phyloP scores from a whole-genome alignment of 441 rosid genomes.

The Pelargonium fulgidum region DNA sequence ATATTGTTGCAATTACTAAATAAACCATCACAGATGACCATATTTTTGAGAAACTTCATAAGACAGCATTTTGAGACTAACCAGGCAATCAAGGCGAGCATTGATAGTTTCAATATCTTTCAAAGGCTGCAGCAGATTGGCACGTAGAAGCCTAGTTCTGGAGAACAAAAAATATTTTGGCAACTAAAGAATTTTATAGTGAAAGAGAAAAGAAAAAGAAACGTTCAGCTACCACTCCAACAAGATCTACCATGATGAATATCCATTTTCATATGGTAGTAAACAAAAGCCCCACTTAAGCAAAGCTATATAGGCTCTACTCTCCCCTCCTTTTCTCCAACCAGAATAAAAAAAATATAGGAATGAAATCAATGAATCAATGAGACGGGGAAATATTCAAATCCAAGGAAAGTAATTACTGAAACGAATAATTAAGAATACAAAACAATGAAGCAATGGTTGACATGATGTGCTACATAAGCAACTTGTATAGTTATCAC shows the following conservation, averaged over 20 bases:
- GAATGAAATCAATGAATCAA: neutral
- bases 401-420: neutral
- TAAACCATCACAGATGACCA: neutral
- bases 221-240: neutral
- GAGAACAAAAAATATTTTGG: slow-evolving; percentile 26
- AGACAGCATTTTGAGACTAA: slow-evolving; percentile 38
- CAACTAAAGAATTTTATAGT: slow-evolving; percentile 2
- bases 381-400: neutral
- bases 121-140: slow-evolving; percentile 95
- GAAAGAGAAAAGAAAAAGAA: neutral
- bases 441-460: slow-evolving; percentile 21
- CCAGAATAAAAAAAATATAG: neutral
- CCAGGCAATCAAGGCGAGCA: slow-evolving; percentile 95
- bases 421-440: slow-evolving; percentile 8
- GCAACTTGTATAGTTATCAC: slow-evolving; percentile 21
- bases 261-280: neutral
- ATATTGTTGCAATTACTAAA: slow-evolving; percentile 10
- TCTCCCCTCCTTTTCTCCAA: slow-evolving; percentile 1
- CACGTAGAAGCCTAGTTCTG: slow-evolving; percentile 98
- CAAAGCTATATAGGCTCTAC: neutral
- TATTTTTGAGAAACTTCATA: slow-evolving; percentile 17
- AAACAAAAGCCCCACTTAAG: neutral
- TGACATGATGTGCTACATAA: slow-evolving; percentile 16
- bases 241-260: neutral
- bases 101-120: slow-evolving; percentile 91